Evolutionary conservation across 2,329 filamentous ascomycete species (phyloP), one percentile per base, ranked within the genome.

Genomic region (Colletotrichum godetiae): DNA sequence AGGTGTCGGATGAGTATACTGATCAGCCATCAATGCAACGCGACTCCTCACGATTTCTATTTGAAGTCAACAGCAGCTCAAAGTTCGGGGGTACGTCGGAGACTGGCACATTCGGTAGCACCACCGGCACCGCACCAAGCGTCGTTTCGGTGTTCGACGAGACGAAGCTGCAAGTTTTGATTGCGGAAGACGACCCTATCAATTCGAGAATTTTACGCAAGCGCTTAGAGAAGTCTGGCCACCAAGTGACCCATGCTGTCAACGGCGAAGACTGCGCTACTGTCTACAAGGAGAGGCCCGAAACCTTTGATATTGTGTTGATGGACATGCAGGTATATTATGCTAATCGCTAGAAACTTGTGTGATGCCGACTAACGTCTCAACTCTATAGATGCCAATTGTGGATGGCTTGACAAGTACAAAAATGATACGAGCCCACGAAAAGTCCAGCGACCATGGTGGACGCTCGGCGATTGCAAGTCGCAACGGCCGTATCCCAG

Each of bases 241-340:
- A 97, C 76, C 82, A 88, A 0, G 92, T 97, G 0, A 84, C 88
- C 46, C 87, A 95, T 75, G 94, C 94, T 0, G 88, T 93, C 49
- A 97, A 97, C 75, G 95, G 95, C 8, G 93, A 97, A 79, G 94
- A 97, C 78, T 98, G 95, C 78, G 92, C 94, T 6, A 86, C 88
- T 62, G 87, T 90, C 5, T 95, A 94, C 80, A 88, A 87, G 62
- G 92, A 94, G 58, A 88, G 87, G 63, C 86, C 91, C 0, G 81
- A 81, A 31, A 83, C 84, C 27, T 97, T 94, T 78, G 94, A 97
- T 80, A 92, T 95, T 5, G 87, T 98, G 60, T 86, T 98, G 75
- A 97, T 97, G 95, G 95, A 97, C 79, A 95, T 98, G 89, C 94
- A 97, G 88, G 94, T 95, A 80, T 82, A 90, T 82, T 31, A 42